Percentiles rank a stretch among this genome's conserved stretches.
Evolutionary conservation across 768 basidiomycete species (phyloP).

Genomic region (Baorangia bicolor): DNA sequence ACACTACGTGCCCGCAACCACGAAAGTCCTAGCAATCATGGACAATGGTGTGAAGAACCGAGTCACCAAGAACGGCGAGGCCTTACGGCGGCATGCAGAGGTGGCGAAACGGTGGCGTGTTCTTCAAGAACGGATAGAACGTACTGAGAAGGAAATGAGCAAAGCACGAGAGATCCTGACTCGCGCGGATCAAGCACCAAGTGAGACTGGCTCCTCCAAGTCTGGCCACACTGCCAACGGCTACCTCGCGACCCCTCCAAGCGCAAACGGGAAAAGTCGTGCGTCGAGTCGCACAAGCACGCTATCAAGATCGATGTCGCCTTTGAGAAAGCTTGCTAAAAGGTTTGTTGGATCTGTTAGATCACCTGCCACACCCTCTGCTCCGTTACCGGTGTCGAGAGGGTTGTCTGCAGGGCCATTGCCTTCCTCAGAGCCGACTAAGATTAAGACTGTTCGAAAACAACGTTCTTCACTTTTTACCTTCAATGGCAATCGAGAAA

Average conservation of each 20-base stretch:
- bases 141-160: conserved; percentile 85
- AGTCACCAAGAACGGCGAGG: conserved; percentile 96
- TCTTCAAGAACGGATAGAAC: conserved; percentile 72
- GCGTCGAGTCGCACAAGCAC: conserved; percentile 41
- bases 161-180: conserved; percentile 58
- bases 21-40: conserved; percentile 89
- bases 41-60: conserved; percentile 93
- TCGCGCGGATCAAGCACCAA: conserved; percentile 48
- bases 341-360: conserved; percentile 54
- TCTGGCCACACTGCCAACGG: conserved; percentile 59
- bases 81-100: conserved; percentile 84
- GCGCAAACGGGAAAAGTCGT: conserved; percentile 42
- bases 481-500: conserved; percentile 42
- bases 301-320: conserved; percentile 76
- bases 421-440: conserved; percentile 55
- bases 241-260: conserved; percentile 66
- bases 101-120: conserved; percentile 84
- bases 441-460: conserved; percentile 41
- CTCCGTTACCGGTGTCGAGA: conserved; percentile 47
- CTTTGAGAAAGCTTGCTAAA: conserved; percentile 74
- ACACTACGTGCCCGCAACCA: conserved; percentile 93
- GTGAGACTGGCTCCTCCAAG: conserved; percentile 69
- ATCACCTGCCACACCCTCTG: conserved; percentile 41
- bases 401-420: conserved; percentile 35
- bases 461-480: conserved; percentile 65